A percentile compares a stretch with the other conserved stretches of the same genome.
Conservation (phyloP, 305 asterid species). For the Fraxinus dipetala region DNA sequence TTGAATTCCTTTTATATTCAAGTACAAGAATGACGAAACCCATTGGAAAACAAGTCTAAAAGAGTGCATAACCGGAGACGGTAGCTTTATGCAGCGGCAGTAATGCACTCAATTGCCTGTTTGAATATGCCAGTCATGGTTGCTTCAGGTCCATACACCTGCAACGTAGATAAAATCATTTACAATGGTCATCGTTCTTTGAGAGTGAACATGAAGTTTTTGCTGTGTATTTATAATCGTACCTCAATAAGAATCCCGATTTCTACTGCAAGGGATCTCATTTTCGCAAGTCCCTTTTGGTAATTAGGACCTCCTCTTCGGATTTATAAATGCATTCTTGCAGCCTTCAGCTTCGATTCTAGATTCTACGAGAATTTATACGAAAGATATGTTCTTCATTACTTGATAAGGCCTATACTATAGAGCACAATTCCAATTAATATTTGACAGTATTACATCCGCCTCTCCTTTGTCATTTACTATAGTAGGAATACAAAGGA, state of each 20-base stretch:
- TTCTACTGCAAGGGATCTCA: constrained; percentile 87
- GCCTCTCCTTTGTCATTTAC: neutral
- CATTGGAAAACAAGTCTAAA: neutral
- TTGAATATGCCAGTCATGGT: constrained; percentile 99
- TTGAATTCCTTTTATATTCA: neutral
- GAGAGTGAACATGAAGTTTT: neutral
- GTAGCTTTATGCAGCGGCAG: constrained; percentile 67
- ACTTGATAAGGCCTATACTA: neutral
- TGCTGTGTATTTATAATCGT: neutral
- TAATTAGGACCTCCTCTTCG: constrained; percentile 97
- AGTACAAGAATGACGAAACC: neutral
- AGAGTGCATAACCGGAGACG: neutral
- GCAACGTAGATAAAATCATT: neutral
- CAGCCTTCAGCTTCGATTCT: constrained; percentile 79
- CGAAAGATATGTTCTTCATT: neutral
- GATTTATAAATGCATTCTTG: constrained; percentile 74
- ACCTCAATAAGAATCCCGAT: constrained; percentile 98
- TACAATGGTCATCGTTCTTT: neutral
- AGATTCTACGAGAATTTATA: neutral
- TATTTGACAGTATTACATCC: neutral
- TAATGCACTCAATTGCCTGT: constrained; percentile 94
- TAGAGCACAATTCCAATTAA: neutral
- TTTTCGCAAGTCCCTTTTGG: constrained; percentile 86
- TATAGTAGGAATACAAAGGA: neutral
- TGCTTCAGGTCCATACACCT: constrained; percentile 99